These are phyloP conservation scores for Umbellularia californica DNA, from an alignment of 164 flowering plant species.

Conservation along the genomic window DNA sequence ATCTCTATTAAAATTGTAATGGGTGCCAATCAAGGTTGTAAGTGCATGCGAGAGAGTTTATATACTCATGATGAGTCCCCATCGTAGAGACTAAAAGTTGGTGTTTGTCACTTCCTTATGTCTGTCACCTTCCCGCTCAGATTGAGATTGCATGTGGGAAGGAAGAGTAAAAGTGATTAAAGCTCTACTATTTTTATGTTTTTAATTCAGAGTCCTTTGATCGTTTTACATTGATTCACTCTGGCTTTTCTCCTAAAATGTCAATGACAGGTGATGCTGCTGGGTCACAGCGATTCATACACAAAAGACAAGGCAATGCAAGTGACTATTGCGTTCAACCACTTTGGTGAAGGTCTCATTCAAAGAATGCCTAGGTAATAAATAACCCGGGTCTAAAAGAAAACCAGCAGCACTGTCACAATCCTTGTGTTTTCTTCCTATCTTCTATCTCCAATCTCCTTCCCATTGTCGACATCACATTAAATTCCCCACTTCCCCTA, in stretches of 20 bases:
- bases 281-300: constrained; percentile 94
- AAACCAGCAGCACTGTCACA: not conserved
- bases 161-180: too few relatives aligned
- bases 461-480: too few relatives aligned
- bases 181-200: not conserved
- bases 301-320: constrained; percentile 83
- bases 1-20: too few relatives aligned
- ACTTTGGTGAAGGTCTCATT: constrained; percentile 90
- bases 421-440: not conserved
- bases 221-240: not conserved
- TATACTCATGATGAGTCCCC: too few relatives aligned
- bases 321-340: constrained; percentile 96
- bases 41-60: too few relatives aligned
- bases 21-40: too few relatives aligned
- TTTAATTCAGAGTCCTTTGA: not conserved
- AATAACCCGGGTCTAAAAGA: not conserved
- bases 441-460: not conserved
- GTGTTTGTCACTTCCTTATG: too few relatives aligned
- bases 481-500: too few relatives aligned
- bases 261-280: constrained; percentile 67
- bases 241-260: not conserved
- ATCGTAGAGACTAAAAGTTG: too few relatives aligned
- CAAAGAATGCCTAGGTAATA: constrained; percentile 98
- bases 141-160: too few relatives aligned
- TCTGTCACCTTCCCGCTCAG: too few relatives aligned